Percentiles rank a stretch among this genome's conserved stretches.
phyloP scores from a whole-genome alignment of 805 yeast species.

The Spathaspora sp. region DNA sequence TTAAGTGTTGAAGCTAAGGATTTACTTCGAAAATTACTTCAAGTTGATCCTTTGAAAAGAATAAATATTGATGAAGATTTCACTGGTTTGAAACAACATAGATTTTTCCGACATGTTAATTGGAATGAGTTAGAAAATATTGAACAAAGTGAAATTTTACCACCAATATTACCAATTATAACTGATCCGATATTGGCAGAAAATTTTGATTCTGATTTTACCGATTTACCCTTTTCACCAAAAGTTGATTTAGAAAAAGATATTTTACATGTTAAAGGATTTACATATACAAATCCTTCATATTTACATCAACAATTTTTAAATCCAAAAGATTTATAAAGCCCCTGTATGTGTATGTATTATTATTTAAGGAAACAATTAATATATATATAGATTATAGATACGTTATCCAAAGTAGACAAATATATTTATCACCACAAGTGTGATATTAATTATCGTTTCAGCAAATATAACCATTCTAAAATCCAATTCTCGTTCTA shows the following conservation, averaged over 20 bases:
- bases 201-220: conserved; percentile 41
- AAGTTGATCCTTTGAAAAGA: conserved; percentile 34
- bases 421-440: conserved; percentile 1
- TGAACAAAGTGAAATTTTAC: conserved; percentile 17
- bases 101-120: conserved; percentile 36
- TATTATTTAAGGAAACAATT: background rate
- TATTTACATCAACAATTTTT: conserved; percentile 16
- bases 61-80: conserved; percentile 34
- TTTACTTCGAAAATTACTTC: conserved; percentile 33
- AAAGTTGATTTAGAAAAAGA: conserved; percentile 23
- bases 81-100: conserved; percentile 28
- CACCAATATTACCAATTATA: conserved; percentile 42
- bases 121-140: conserved; percentile 33
- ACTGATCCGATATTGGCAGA: conserved; percentile 44
- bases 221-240: conserved; percentile 37
- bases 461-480: conserved; percentile 2
- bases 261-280: conserved; percentile 37
- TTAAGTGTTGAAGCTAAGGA: conserved; percentile 41
- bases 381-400: background rate
- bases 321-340: conserved; percentile 2
- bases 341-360: background rate
- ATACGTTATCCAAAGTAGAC: background rate
- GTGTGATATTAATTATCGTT: conserved; percentile 4
- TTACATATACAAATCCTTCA: conserved; percentile 38
- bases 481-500: background rate